Base-by-base conservation (phyloP, 2,329 filamentous ascomycete species). In the Graphilbum sp. region DNA sequence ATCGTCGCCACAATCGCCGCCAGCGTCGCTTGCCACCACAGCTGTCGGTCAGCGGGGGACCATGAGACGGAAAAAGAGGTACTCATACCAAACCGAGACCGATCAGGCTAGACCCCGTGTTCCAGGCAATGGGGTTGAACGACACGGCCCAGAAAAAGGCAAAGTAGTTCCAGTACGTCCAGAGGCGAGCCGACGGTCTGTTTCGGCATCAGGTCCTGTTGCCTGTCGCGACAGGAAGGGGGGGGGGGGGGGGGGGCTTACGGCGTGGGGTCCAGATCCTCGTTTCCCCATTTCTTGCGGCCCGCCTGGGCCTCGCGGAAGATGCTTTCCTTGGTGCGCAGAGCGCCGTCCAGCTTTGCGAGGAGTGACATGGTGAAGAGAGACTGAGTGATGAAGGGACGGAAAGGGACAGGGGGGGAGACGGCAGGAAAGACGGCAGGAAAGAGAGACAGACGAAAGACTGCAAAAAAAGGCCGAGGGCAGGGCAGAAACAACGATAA, bases 61-160 rank as follows among this genome's bases (percentile, higher is more conserved):
- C 6, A 24, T 5, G 11, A 24, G 32, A 11, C 5, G 17, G 17
- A n/a, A 29, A 20, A 2, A 12, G 13, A 35, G 17, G 16, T 5
- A 18, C 16, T 5, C 24, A 11, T 31, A 39, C 38, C 32, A 43
- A 12, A 8, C 41, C 41, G 2, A 40, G 20, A 18, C 32, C 32
- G 17, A 43, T 34, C 32, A 43, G 15, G n/a, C 38, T 40, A 15
- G 37, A 32, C 8, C 41, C 41, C 11, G 37, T 30, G 35, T 43
- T 43, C 41, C 41, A 43, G 4, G 37, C 37, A 25, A 37, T 43
- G 4, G 41, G 41, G 35, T 43, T 43, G 35, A 43, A 43, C 1
- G 41, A 43, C 16, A 43, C 41, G 16, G 38, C 41, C 41, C 38
- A 43, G 33, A 43, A 43, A 13, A 43, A 43, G 20, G 38, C 35